Conservation (phyloP, 495 filamentous ascomycete species). For the Staphylotrichum longicolle region DNA sequence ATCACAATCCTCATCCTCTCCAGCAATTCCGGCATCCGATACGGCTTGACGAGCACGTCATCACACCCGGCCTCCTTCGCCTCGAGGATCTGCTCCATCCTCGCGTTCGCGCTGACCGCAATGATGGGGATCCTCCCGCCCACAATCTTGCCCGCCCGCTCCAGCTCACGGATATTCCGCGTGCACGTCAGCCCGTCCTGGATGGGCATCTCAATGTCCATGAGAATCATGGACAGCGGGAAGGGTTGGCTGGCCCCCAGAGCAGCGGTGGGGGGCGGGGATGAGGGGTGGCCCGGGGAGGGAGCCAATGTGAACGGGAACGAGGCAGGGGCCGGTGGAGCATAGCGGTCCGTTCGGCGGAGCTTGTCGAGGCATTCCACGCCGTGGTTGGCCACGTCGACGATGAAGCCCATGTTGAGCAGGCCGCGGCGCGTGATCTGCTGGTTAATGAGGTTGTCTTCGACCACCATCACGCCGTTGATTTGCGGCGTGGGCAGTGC, state of each 20-base stretch:
- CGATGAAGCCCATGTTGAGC: slow-evolving; percentile 58
- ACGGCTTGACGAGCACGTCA: slow-evolving; percentile 48
- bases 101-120: slow-evolving; percentile 74
- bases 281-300: background rate
- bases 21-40: slow-evolving; percentile 46
- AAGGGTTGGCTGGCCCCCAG: slow-evolving; percentile 10
- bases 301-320: background rate
- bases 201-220: slow-evolving; percentile 85
- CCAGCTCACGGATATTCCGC: slow-evolving; percentile 61
- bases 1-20: slow-evolving; percentile 50
- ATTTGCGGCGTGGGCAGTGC: slow-evolving; percentile 24
- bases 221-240: slow-evolving; percentile 55
- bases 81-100: slow-evolving; percentile 62
- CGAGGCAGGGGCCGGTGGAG: slow-evolving; percentile 17
- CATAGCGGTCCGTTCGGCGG: slow-evolving; percentile 30
- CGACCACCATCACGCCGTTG: slow-evolving; percentile 60
- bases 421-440: slow-evolving; percentile 65
- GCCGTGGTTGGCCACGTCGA: slow-evolving; percentile 71
- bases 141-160: slow-evolving; percentile 47
- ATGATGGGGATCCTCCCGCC: slow-evolving; percentile 66
- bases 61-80: slow-evolving; percentile 61
- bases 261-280: background rate
- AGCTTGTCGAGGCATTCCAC: slow-evolving; percentile 65
- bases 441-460: slow-evolving; percentile 78
- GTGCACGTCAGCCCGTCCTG: slow-evolving; percentile 77